Base-by-base conservation (phyloP, 805 yeast species). In the Pichia californica region DNA sequence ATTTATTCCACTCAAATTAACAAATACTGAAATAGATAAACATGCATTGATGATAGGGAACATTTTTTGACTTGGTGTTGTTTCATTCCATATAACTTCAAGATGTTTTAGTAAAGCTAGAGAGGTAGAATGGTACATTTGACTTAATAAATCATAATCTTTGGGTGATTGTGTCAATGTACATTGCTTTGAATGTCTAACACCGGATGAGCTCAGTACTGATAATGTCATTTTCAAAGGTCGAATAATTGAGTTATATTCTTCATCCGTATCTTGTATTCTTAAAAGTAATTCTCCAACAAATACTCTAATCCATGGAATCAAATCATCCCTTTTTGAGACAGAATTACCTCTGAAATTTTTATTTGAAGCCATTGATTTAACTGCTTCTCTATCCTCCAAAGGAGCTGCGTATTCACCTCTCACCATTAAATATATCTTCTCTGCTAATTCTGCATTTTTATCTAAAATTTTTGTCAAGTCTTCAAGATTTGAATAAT, bases 281-380 rank as follows among this genome's bases (percentile, higher is more conserved):
- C 99, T 61, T 39, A 80, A 78, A 25, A 74, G 64, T 26, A 91
- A 62, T 54, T 91, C 99, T 0, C 88, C 89, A 2, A 84, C 73
- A 65, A 81, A 89, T 0, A 91, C 94, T 31, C 71, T 77, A 7
- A 91, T 64, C 99, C 99, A 91, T 18, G 77, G 79, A 5, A 67
- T 50, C 19, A 85, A 76, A 52, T 86, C 95, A 2, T 65, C 66
- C 7, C 71, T 48, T 2, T 70, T 68, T 3, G 61, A 62, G 3
- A 89, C 78, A 0, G 78, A 66, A 10, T 69, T 68, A 0, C 76
- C 73, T 38, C 81, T 63, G 60, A 91, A 81, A 56, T 88, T 87
- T 58, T 93, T 93, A 38, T 81, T 80, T 0, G 96, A 83, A 63
- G 81, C 80, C 98, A 93, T 91, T 0, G 95, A 81, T 57, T 88